Evolutionary conservation across 1,284 basidiomycete species (phyloP), one percentile per base, ranked within the genome.

Genomic region (Moniliophthora roreri): DNA sequence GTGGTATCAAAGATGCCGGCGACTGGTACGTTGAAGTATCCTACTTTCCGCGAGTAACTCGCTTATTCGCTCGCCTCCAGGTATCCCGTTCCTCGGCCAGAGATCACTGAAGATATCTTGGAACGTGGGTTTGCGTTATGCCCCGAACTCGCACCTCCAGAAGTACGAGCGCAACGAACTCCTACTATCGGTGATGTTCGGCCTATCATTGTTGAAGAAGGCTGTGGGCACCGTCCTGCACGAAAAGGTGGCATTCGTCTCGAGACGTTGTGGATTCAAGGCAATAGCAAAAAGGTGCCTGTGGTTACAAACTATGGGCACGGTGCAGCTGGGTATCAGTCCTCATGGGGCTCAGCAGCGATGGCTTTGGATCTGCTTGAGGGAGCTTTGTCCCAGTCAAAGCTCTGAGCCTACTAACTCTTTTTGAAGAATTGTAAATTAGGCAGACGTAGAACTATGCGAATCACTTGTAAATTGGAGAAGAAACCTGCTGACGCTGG

Each of bases 141-240:
- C 56, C 86, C 88, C 0, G 85, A 90, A 54, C 76, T 93, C 11
- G 82, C 81, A 2, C 82, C 89, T 4, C 81, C 84, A 0, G 74
- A 77, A 46, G 67, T 82, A 23, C 73, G 80, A 2, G 70, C 69
- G 3, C 59, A 66, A 44, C 75, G 82, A 8, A 63, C 71, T 32
- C 79, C 84, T 1, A 83, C 78, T 0, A 60, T 85, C 2, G 81
- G 85, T 2, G 89, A 92, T 62, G 62, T 92, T 1, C 73, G 79
- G 47, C 71, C 80, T 0, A 71, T 87, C 18, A 73, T 89, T 7
- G 64, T 89, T 8, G 86, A 85, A 50, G 82, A 86, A 53, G 86
- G 86, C 1, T 89, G 87, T 49, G 92, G 91, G 1, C 69, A 93
- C 24, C 76, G 93, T 11, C 91, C 92, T 0, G 80, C 76, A 5